These are phyloP conservation scores for Anthracocystis panici-leucophaei DNA, from an alignment of 1,284 basidiomycete genomes.

Conservation along the genomic window DNA sequence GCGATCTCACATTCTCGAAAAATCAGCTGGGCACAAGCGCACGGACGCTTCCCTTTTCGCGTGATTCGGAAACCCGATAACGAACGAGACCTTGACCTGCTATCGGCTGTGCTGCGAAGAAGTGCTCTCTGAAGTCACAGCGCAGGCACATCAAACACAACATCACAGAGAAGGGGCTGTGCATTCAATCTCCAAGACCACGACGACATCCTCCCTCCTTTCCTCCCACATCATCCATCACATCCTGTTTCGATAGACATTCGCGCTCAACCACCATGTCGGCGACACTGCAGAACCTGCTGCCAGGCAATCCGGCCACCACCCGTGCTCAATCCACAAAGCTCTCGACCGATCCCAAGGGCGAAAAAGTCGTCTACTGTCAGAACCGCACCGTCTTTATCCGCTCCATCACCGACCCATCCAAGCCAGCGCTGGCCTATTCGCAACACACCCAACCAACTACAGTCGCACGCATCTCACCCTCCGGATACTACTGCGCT, in stretches of 20 bases:
- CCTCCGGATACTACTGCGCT: conserved; percentile 94
- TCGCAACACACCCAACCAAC: conserved; percentile 85
- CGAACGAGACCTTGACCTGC: neutral
- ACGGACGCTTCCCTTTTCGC: neutral
- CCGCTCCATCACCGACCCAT: conserved; percentile 71
- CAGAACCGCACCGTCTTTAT: conserved; percentile 82
- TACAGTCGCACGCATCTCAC: conserved; percentile 90
- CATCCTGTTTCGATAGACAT: neutral
- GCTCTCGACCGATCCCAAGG: conserved; percentile 78
- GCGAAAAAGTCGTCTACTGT: conserved; percentile 82
- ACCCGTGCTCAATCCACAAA: conserved; percentile 81
- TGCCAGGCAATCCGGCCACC: conserved; percentile 62
- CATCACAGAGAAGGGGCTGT: conserved; percentile 7
- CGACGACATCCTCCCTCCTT: conserved; percentile 3
- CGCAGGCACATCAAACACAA: neutral
- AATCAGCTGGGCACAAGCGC: neutral
- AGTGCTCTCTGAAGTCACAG: conserved; percentile 1
- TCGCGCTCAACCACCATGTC: conserved; percentile 36
- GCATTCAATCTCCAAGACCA: neutral
- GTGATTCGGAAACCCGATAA: no score
- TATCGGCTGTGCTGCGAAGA: conserved; percentile 12
- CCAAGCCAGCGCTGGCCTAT: conserved; percentile 72
- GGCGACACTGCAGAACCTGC: conserved; percentile 31
- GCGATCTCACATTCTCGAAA: neutral
- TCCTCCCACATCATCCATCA: neutral